Evolutionary conservation across 192 early-diverging fungal genomes (phyloP), one percentile per base, ranked within the genome.

Genomic region (Backusella psychrophila): DNA sequence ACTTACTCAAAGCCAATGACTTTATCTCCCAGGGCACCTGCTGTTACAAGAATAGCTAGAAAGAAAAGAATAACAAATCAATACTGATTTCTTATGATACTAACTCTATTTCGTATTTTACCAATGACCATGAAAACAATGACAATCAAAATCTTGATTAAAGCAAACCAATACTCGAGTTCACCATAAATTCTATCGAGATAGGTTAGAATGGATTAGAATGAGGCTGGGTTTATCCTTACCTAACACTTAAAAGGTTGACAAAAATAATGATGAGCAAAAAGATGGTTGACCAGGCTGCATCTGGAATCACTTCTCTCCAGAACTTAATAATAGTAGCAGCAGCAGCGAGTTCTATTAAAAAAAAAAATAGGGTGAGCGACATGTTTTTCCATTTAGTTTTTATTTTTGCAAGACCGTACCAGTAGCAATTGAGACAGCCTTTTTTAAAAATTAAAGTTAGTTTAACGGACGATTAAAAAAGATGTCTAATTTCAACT

Each of bases 271-370:
- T 91, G 0, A 91, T 19, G 1, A 86, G 29, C 21, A 95, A 83
- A 35, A 92, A 85, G 12, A 89, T 80, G 21, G 78, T 77, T 9
- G 77, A 65, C 56, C 85, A 89, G 1, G 80, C 83, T 46, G 78
- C 77, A 49, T 80, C 78, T 1, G 85, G 73, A 29, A 80, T 72
- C 12, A 67, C 41, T 0, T 74, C 72, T 34, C 73, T 76, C 88
- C 88, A 89, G 71, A 90, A 96, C 79, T 91, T 85, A 72, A 97
- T 88, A 70, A 98, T 92, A 39, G 95, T 91, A 12, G 93, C 93
- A 33, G 90, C 88, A 4, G 96, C 96, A 2, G 90, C 87, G 29
- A 97, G 82, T 84, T 98, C 75, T 56, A 66, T 66, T 44, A 35
- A 53, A 81, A 80, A 33, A 33, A 19, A 71, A 81, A 9, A 71